These are phyloP conservation scores for Corrigiola litoralis DNA, from an alignment of 179 eudicot species.

Conservation along the genomic window DNA sequence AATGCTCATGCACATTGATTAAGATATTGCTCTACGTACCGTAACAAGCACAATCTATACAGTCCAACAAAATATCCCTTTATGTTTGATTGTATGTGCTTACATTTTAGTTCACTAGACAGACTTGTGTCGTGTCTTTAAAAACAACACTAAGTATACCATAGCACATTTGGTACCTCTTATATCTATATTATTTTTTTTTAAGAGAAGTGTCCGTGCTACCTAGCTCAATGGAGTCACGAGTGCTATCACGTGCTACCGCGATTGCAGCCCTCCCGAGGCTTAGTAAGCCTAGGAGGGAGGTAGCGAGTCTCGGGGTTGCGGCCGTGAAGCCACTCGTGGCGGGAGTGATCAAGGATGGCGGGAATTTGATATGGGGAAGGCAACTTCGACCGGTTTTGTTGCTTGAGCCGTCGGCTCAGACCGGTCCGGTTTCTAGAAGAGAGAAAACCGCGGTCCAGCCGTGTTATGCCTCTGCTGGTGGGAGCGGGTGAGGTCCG, in stretches of 20 bases:
- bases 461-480: slow-evolving; percentile 70
- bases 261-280: slow-evolving; percentile 50
- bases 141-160: slow-evolving; percentile 1
- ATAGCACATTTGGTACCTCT: slow-evolving; percentile 6
- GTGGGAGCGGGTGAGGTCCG: slow-evolving; percentile 92
- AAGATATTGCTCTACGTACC: neutral
- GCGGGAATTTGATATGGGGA: slow-evolving; percentile 80
- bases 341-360: slow-evolving; percentile 33
- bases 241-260: slow-evolving; percentile 65
- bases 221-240: slow-evolving; percentile 60
- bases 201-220: neutral
- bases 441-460: slow-evolving; percentile 39
- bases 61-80: neutral
- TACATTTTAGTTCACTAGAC: neutral
- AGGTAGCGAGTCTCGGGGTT: slow-evolving; percentile 19
- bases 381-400: slow-evolving; percentile 73
- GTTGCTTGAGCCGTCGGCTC: slow-evolving; percentile 39
- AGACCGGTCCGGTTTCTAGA: slow-evolving; percentile 16
- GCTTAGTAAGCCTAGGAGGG: slow-evolving; percentile 28
- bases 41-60: neutral
- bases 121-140: too few relatives aligned
- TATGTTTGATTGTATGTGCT: neutral
- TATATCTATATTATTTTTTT: neutral
- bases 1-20: neutral
- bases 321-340: slow-evolving; percentile 26